Evolutionary conservation across 192 early-diverging fungal genomes (phyloP).

Genomic region (Polychytrium aggregatum): DNA sequence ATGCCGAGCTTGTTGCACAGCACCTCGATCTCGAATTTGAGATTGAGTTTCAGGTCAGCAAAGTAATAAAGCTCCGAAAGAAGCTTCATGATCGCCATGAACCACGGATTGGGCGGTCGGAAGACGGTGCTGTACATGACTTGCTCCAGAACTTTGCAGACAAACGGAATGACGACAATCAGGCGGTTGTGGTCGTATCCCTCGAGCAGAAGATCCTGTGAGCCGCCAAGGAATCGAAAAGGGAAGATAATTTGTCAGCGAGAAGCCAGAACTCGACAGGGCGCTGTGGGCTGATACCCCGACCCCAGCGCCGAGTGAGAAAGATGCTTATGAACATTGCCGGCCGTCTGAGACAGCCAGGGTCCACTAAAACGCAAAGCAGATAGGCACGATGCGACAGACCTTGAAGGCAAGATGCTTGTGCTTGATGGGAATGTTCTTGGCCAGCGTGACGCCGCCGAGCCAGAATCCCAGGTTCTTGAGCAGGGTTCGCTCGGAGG

Average conservation of each 20-base stretch:
- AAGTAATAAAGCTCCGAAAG: conserved; percentile 87
- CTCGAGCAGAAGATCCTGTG: conserved; percentile 78
- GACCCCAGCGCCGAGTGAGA: too few relatives aligned
- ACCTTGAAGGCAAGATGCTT: conserved; percentile 91
- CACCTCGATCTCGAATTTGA: conserved; percentile 98
- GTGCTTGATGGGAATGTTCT: conserved; percentile 89
- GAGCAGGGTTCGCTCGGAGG: conserved; percentile 74
- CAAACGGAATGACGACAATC: conserved; percentile 95
- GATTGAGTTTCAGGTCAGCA: conserved; percentile 86
- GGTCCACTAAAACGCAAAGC: too few relatives aligned
- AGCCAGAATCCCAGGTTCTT: conserved; percentile 98
- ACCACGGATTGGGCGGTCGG: conserved; percentile 93
- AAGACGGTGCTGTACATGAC: conserved; percentile 75
- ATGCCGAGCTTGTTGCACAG: conserved; percentile 84
- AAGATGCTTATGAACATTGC: too few relatives aligned
- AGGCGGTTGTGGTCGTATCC: conserved; percentile 77
- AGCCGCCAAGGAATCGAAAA: neutral
- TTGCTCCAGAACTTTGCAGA: conserved; percentile 95
- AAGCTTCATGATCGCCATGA: conserved; percentile 88
- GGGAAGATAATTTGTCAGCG: neutral
- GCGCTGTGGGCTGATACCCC: too few relatives aligned
- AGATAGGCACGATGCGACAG: conserved; percentile 5
- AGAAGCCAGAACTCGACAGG: too few relatives aligned
- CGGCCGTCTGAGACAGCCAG: too few relatives aligned
- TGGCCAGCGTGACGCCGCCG: conserved; percentile 91